Conservation (phyloP, 805 yeast species). For the Ogataea angusta region DNA sequence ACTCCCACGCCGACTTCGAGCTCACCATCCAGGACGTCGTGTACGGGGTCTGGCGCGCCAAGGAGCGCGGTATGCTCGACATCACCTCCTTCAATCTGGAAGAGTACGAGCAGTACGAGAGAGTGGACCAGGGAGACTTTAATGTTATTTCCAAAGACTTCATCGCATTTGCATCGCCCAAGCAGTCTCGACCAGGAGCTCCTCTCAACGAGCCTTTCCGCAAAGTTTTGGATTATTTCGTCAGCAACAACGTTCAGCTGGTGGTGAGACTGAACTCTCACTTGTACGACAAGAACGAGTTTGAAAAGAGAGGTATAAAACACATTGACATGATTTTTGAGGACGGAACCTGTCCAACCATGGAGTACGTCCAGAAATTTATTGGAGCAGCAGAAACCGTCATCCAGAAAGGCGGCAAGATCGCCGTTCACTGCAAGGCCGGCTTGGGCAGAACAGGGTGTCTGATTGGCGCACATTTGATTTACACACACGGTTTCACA, state of each 20-base stretch:
- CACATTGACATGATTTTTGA: constrained; percentile 96
- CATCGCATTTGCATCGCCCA: constrained; percentile 97
- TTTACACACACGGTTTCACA: constrained; percentile 94
- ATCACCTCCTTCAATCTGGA: constrained; percentile 84
- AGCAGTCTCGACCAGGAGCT: constrained; percentile 54
- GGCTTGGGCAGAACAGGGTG: constrained; percentile 98
- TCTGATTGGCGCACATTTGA: constrained; percentile 93
- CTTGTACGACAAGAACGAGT: constrained; percentile 80
- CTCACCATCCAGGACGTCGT: constrained; percentile 92
- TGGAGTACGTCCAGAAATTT: constrained; percentile 88
- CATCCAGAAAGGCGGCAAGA: constrained; percentile 80
- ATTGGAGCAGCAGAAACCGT: constrained; percentile 94
- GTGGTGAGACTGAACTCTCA: constrained; percentile 93
- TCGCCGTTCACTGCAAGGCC: constrained; percentile 99
- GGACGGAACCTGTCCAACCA: constrained; percentile 96
- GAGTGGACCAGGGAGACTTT: constrained; percentile 97
- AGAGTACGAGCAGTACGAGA: constrained; percentile 89
- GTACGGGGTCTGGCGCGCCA: constrained; percentile 97
- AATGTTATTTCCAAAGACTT: constrained; percentile 89
- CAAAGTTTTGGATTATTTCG: constrained; percentile 77
- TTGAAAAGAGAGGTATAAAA: constrained; percentile 76
- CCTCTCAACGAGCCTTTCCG: constrained; percentile 70
- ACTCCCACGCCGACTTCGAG: constrained; percentile 91
- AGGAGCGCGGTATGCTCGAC: constrained; percentile 85
- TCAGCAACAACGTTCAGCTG: constrained; percentile 68